These are phyloP conservation scores for Suhomyces canberraensis DNA, from an alignment of 805 yeast species.

Conservation along the genomic window DNA sequence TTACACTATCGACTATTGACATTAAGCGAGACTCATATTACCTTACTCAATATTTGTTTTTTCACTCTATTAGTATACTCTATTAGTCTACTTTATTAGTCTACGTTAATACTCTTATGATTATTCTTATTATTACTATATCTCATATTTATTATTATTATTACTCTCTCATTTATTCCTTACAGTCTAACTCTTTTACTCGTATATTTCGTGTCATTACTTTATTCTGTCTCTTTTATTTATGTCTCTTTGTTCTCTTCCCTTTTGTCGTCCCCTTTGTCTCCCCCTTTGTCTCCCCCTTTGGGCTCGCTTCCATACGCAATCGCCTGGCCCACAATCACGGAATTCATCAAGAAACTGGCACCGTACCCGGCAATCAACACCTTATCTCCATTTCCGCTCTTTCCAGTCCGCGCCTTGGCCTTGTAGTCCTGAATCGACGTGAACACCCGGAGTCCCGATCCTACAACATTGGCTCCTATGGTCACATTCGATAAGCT, in stretches of 20 bases:
- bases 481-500: conserved; percentile 39
- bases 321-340: conserved; percentile 34
- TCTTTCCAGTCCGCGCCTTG: conserved; percentile 14
- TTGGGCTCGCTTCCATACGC: conserved; percentile 22
- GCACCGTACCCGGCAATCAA: conserved; percentile 39
- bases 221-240: too few species aligned
- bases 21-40: too few species aligned
- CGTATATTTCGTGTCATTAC: too few species aligned
- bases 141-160: too few species aligned
- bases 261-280: background rate
- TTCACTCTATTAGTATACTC: too few species aligned
- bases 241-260: background rate
- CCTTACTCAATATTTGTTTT: too few species aligned
- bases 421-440: conserved; percentile 30
- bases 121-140: too few species aligned
- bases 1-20: too few species aligned
- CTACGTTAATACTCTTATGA: too few species aligned
- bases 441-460: conserved; percentile 39
- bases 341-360: conserved; percentile 32
- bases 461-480: conserved; percentile 39
- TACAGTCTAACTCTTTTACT: too few species aligned
- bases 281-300: background rate
- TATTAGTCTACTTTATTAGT: too few species aligned
- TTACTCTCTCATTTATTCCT: too few species aligned
- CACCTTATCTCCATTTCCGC: conserved; percentile 23